Conservation (phyloP, 495 filamentous ascomycete species). For the Hypoxylon subgilvum region DNA sequence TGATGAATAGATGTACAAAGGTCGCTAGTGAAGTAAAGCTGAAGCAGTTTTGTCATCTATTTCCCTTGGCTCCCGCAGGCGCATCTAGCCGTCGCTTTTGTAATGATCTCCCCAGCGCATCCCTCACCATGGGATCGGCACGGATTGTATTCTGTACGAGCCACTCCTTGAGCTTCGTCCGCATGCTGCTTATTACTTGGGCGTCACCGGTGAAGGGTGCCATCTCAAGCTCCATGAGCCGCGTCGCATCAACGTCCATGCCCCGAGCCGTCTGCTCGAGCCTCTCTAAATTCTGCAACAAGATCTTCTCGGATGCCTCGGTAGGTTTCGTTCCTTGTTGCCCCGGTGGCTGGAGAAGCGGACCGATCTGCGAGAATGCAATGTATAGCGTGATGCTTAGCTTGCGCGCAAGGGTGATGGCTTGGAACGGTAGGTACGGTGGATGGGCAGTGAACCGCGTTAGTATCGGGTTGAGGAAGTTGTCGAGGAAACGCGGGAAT, state of each 20-base stretch:
- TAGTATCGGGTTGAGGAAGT: constrained; percentile 69
- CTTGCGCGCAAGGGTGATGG: constrained; percentile 77
- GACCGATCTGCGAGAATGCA: constrained; percentile 83
- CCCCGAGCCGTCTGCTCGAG: constrained; percentile 60
- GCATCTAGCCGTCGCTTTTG: constrained; percentile 63
- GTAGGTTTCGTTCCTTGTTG: constrained; percentile 41
- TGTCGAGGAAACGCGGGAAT: constrained; percentile 60
- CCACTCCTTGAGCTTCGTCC: constrained; percentile 75
- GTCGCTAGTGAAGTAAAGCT: constrained; percentile 7
- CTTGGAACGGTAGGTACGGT: constrained; percentile 87
- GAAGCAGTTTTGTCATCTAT: constrained; percentile 38
- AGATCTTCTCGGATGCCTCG: constrained; percentile 44
- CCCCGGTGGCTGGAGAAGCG: constrained; percentile 57
- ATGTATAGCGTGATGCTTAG: constrained; percentile 82
- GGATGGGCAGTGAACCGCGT: constrained; percentile 55
- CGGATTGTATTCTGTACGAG: constrained; percentile 76
- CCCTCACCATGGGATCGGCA: constrained; percentile 74
- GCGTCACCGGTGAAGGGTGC: constrained; percentile 80
- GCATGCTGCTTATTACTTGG: constrained; percentile 62
- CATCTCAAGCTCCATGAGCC: constrained; percentile 77
- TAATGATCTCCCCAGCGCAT: constrained; percentile 69
- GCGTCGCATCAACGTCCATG: constrained; percentile 69
- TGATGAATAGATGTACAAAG: constrained; percentile 12
- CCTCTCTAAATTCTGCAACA: constrained; percentile 59
- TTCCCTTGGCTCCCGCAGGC: constrained; percentile 62